Evolutionary conservation across 306 rosid genomes (phyloP).

Genomic region (Cyclanthera cordifolia): DNA sequence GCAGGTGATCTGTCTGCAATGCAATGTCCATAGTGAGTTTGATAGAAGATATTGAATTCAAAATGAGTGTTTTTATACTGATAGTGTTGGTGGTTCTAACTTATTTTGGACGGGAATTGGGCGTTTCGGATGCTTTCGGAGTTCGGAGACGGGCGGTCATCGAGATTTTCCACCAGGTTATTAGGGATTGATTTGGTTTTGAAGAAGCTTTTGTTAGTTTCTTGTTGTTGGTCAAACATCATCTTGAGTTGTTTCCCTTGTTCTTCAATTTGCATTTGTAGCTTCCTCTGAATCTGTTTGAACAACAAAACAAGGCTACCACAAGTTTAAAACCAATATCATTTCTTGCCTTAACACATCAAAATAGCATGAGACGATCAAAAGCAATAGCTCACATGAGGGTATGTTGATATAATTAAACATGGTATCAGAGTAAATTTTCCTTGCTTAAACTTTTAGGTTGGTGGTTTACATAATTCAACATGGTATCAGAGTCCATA

Average conservation of each 20-base stretch:
- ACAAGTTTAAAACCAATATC: background rate
- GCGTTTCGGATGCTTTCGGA: conserved; percentile 13
- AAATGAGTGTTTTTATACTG: background rate
- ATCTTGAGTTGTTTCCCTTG: conserved; percentile 34
- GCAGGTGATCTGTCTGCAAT: background rate
- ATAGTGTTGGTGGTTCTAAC: conserved; percentile 9
- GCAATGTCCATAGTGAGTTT: background rate
- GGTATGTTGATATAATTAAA: too few relatives aligned
- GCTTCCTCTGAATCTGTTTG: conserved; percentile 27
- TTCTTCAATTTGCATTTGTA: conserved; percentile 34
- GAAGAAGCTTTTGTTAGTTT: conserved; percentile 14
- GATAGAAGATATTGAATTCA: background rate
- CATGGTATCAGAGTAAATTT: too few relatives aligned
- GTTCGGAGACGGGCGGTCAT: background rate
- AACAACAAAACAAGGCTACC: background rate
- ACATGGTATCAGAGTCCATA: too few relatives aligned
- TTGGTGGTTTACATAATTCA: too few relatives aligned
- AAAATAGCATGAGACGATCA: too few relatives aligned
- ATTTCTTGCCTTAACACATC: too few relatives aligned
- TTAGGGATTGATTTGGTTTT: background rate
- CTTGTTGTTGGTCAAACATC: conserved; percentile 36
- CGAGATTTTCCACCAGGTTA: background rate
- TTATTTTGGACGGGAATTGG: conserved; percentile 24
- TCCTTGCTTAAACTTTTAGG: too few relatives aligned
- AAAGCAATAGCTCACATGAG: too few relatives aligned